Evolutionary conservation across 2,329 filamentous ascomycete genomes (phyloP), one percentile per base, ranked within the genome.

Genomic region (Phialophora chinensis): DNA sequence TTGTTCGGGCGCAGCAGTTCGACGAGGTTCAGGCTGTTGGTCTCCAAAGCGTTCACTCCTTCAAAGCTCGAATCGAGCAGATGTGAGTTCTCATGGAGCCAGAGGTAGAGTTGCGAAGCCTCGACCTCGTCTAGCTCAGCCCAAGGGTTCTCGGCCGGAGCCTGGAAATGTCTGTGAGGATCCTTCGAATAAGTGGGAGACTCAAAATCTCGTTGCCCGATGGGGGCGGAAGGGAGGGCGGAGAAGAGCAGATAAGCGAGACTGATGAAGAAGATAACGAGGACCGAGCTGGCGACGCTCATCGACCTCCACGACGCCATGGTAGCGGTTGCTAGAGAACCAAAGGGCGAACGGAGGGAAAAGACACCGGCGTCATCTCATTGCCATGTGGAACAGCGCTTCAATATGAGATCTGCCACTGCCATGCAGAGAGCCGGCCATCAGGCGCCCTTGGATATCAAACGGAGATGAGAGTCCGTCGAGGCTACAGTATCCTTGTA

Each of bases 1-100:
- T 86, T 85, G 74, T 85, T 85, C 7, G 80, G 75, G 35, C 77
- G 81, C 2, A 85, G 74, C 0, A 80, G 79, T 68, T 85, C 83
- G 23, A 85, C 77, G 72, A 77, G 81, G 67, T 76, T 79, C 47
- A 84, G 76, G 59, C 79, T 79, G 72, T 84, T 85, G 70, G 84
- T 81, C 17, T 54, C 44, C 33, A 14, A 14, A 7, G 20, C 42
- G 8, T 20, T 57, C 10, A 4, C n/a, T 50, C 33, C 23, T 14
- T 25, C 33, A 42, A 7, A 20, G 29, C 38, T 33, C 27, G 63
- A 44, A 42, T 63, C 42, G 12, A 63, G 35, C n/a, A 60, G 44
- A 29, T 61, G 38, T 29, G 44, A 33, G 11, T 47, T 57, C 11
- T 62, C 35, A 7, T 69, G 64, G 20, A 69, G 60, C 49, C 62